Evolutionary conservation across 1,284 basidiomycete genomes (phyloP).

Genomic region (Chalciporus sp.): DNA sequence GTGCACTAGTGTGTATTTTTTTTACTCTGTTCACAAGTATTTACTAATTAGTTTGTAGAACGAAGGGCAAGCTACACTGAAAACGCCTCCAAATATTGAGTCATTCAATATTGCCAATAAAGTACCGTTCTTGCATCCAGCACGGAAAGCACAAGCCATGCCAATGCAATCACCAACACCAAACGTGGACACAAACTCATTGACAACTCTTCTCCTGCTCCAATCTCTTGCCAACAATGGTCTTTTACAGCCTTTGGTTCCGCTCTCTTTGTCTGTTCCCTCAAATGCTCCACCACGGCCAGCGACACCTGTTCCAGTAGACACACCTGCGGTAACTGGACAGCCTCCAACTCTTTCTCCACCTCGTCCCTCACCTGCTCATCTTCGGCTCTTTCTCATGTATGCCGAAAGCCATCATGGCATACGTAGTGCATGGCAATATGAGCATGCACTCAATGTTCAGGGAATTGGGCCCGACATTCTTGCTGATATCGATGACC

Average conservation of each 20-base stretch:
- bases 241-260: not conserved
- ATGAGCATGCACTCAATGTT: not conserved
- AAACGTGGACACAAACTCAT: constrained; percentile 1
- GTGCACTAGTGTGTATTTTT: constrained; percentile 1
- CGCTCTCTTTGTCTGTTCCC: not conserved
- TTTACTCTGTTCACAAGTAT: not conserved
- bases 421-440: not conserved
- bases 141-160: no score
- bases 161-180: no score
- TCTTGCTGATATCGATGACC: constrained; percentile 5
- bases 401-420: not conserved
- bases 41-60: constrained; percentile 1
- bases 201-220: constrained; percentile 3
- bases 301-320: not conserved
- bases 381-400: not conserved
- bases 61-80: not conserved
- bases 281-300: not conserved
- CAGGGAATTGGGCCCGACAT: constrained; percentile 10
- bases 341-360: not conserved
- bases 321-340: no score
- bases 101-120: constrained; percentile 5
- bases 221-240: not conserved
- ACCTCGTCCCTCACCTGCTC: not conserved
- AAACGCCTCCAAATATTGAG: not conserved
- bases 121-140: not conserved